Evolutionary conservation across 257 asterid species (phyloP), one percentile per base, ranked within the genome.

Genomic region (Solanum gracilifrons): DNA sequence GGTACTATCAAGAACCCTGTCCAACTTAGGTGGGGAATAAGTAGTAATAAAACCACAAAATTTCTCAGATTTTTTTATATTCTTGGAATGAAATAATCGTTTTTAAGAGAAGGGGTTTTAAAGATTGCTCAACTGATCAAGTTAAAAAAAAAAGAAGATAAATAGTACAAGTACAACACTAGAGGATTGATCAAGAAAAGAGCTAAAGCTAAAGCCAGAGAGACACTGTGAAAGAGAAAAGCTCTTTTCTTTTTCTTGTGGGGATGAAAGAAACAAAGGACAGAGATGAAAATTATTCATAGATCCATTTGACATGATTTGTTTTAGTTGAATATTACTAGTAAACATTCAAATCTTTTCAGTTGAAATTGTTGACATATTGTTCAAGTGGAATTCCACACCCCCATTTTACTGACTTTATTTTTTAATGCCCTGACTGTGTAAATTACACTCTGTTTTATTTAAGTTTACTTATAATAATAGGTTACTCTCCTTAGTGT

Each of bases 41-140:
- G 27, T 69, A 71, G 27, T 23, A 18, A 32, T 82, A 75, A 85
- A 39, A 43, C 79, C 85, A 62, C 85, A 87, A 91, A 39, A 37
- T 25, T n/a, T 39, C 29, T 18, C 29, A 64, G 68, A 46, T 27
- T 51, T 48, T 41, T 48, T 27, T 72, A 9, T 46, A 85, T 89
- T 86, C 91, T 88, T 82, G 86, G 80, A 73, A 88, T 62, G 93
- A 89, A 90, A 93, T 87, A 90, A 89, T 68, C 89, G 87, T 91
- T 29, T 92, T 33, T 15, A 20, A n/a, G 76, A 85, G 86, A 55
- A 87, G 35, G 12, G 87, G 48, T 83, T 82, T n/a, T 66, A 87
- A 86, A 89, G 89, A 86, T 35, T 86, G 74, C 80, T 85, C 87
- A 76, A 90, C 82, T 90, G 93, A 90, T 91, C 92, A 88, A 48